A percentile compares a stretch with the other conserved stretches of the same genome.
phyloP scores from a whole-genome alignment of 208 protist genomes.

The Herpetomonas tarakana region DNA sequence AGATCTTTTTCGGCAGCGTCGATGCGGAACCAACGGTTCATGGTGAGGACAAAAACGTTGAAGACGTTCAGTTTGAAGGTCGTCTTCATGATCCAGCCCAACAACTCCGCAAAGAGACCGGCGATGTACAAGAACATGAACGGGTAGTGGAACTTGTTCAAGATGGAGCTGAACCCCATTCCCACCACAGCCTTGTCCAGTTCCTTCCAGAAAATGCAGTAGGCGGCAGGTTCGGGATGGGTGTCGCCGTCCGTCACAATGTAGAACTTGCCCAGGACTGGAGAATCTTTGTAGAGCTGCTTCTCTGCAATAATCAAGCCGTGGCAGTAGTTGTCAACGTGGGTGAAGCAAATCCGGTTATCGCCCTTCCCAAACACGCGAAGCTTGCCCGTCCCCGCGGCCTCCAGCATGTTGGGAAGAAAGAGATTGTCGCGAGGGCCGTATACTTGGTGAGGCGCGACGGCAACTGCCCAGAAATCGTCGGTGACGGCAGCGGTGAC shows the following conservation, averaged over 20 bases:
- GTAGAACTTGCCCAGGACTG: conserved; percentile 94
- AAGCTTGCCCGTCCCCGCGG: conserved; percentile 91
- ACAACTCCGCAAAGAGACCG: conserved; percentile 69
- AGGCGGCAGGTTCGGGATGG: conserved; percentile 82
- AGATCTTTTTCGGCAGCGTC: conserved; percentile 86
- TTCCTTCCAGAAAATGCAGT: conserved; percentile 92
- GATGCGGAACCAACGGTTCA: conserved; percentile 95
- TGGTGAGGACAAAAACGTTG: conserved; percentile 93
- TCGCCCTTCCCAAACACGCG: conserved; percentile 91
- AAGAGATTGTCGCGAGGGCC: conserved; percentile 95
- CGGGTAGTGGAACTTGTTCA: conserved; percentile 80
- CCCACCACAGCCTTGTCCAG: conserved; percentile 87
- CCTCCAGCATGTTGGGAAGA: conserved; percentile 94
- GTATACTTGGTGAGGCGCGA: conserved; percentile 95
- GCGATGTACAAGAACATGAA: conserved; percentile 87
- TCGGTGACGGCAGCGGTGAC: conserved; percentile 71
- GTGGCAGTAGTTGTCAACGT: conserved; percentile 96
- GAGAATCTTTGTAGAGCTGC: conserved; percentile 85
- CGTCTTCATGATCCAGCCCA: conserved; percentile 69
- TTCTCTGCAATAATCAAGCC: conserved; percentile 92
- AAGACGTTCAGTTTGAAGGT: conserved; percentile 94
- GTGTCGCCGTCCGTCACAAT: conserved; percentile 94
- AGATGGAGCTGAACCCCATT: conserved; percentile 89
- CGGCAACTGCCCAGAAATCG: conserved; percentile 85
- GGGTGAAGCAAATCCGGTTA: conserved; percentile 95